Base-by-base conservation (phyloP, 805 yeast species). In the Myxozyma sirexii region DNA sequence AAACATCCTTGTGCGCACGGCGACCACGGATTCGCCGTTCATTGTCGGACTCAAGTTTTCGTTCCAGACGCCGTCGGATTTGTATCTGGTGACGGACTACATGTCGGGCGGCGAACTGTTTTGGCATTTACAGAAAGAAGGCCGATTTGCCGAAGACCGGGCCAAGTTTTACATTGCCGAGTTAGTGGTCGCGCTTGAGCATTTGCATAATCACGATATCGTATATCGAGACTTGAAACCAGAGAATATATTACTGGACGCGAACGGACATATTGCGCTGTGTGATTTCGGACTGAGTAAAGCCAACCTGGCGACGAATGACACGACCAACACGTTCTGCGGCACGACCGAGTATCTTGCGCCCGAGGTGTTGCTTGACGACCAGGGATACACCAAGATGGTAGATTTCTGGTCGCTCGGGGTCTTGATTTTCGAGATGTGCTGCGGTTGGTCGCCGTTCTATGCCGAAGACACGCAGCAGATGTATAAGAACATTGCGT, bases 391-490 rank as follows among this genome's bases (percentile, higher is more conserved):
- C 77, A 94, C 98, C 39, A 91, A 92, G 75, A 93, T 94, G 98
- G 99, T 94, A 62, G 99, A 94, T 74, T 94, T 94, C 70, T 94
- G 99, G 99, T 92, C 98, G 1, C 78, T 94, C 59, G 99, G 99
- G 61, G 99, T 94, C 26, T 79, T 94, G 59, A 91, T 94, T 47
- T 94, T 94, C 75, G 99, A 94, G 77, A 94, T 94, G 99, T 92
- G 98, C 75, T 94, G 98, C 77, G 99, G 99, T 53, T 94, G 98
- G 99, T 88, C 97, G 3, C 99, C 99, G 56, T 94, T 94, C 74
- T 94, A 90, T 71, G 99, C 98, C 27, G 97, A 93, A 64, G 93
- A 90, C 74, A 91, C 96, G 52, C 98, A 94, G 77, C 97, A 94
- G 75, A 94, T 94, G 99, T 94, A 94, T 77, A 94, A 93, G 77